Conservation (phyloP, 768 basidiomycete genomes). For the Phaeotremella skinneri region DNA sequence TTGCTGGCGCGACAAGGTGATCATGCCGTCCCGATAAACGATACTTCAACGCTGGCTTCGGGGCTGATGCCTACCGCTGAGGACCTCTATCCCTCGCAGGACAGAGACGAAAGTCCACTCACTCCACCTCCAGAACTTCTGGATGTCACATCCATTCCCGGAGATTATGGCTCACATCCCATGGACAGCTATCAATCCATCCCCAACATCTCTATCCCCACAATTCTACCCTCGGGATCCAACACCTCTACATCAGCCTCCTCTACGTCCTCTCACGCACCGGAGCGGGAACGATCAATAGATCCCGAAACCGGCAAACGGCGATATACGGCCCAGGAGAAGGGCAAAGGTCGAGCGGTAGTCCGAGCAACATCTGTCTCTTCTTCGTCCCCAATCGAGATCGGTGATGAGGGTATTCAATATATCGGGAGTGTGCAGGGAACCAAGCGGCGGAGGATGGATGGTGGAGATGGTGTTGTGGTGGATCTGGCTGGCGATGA, state of each 20-base stretch:
- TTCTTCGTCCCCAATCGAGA: slow-evolving; percentile 4
- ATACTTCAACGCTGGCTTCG: too few relatives aligned
- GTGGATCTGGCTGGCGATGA: slow-evolving; percentile 8
- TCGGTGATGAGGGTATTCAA: slow-evolving; percentile 6
- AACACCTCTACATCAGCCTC: not conserved
- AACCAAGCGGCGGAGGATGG: not conserved
- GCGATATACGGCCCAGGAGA: slow-evolving; percentile 24
- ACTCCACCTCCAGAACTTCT: too few relatives aligned
- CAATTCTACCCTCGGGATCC: too few relatives aligned
- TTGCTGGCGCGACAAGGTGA: too few relatives aligned
- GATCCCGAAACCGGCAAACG: slow-evolving; percentile 2
- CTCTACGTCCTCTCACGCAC: slow-evolving; percentile 1
- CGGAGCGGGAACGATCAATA: not conserved
- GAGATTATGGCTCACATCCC: too few relatives aligned
- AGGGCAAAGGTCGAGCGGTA: slow-evolving; percentile 31
- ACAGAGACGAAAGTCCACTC: too few relatives aligned
- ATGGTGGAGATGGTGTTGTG: slow-evolving; percentile 8
- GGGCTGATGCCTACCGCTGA: too few relatives aligned
- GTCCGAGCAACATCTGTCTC: not conserved
- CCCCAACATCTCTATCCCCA: too few relatives aligned
- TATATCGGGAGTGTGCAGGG: not conserved
- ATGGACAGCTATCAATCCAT: too few relatives aligned
- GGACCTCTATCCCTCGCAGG: too few relatives aligned
- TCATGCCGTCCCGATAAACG: too few relatives aligned
- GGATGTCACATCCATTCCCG: too few relatives aligned